Base-by-base conservation (phyloP, 2,329 filamentous ascomycete genomes). In the Alternaria alternata region DNA sequence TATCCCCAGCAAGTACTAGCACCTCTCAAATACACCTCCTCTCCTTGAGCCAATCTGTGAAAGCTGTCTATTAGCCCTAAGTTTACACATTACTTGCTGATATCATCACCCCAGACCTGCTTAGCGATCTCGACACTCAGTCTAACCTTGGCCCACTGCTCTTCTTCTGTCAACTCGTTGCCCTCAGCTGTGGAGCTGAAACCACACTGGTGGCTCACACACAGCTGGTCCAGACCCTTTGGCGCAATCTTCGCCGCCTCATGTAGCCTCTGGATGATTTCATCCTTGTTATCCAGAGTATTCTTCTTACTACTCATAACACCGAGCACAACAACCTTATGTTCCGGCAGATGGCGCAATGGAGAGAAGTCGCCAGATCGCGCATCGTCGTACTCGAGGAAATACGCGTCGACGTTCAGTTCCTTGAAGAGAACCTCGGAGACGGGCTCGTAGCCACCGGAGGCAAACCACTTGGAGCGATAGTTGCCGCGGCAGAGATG, bases 361-460 rank as follows among this genome's bases (percentile, higher is more conserved):
- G 85, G 85, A 36, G 77, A 78, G 75, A 87, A 87, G 72, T 86
- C 85, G 14, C 85, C 85, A 0, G 80, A 83, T 2, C 85, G 80
- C 32, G 84, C 84, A 62, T 86, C 85, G 70, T 87, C 85, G 72
- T 85, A 87, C 74, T 87, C 85, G 67, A 87, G 81, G 77, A 87
- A 87, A 75, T 87, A 87, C 14, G 83, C 85, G 65, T 87, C 84
- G 54, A 86, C 84, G 67, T 86, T 80, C 49, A 86, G 80, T 57
- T 85, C 82, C 68, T 82, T 83, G 80, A 87, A 86, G 14, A 87
- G 77, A n/a, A 85, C 82, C 73, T 86, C 83, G 36, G 85, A 83
- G 4, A 86, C 84, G 48, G 84, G 85, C 75, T 87, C 85, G 77
- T 87, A 87, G 38, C 85, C 84, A 47, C 85, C 85, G 54, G 84